Evolutionary conservation across 768 basidiomycete species (phyloP).

Genomic region (Russula dissimulans): DNA sequence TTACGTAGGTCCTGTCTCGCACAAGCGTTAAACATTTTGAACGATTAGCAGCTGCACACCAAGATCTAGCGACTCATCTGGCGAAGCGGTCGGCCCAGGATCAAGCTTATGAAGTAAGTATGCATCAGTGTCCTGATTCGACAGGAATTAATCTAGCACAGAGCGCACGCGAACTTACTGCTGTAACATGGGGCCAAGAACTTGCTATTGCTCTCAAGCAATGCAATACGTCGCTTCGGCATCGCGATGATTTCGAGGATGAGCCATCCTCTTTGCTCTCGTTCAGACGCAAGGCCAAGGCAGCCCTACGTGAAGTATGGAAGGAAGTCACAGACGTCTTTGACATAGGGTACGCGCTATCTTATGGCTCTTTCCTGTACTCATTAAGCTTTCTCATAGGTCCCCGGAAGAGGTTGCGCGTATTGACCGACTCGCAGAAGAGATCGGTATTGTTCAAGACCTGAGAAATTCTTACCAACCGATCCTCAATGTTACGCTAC

Average conservation of each 20-base stretch:
- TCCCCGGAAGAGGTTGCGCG: conserved; percentile 62
- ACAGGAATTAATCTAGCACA: conserved; percentile 25
- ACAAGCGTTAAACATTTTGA: conserved; percentile 45
- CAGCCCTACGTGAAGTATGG: conserved; percentile 66
- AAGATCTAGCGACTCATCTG: conserved; percentile 58
- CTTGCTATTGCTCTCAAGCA: conserved; percentile 60
- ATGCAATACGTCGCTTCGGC: conserved; percentile 41
- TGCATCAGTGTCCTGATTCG: not conserved
- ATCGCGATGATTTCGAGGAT: conserved; percentile 27
- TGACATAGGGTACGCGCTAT: conserved; percentile 55
- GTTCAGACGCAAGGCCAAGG: conserved; percentile 52
- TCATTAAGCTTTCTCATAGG: conserved; percentile 27
- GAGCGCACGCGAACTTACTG: conserved; percentile 79
- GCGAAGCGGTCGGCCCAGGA: conserved; percentile 66
- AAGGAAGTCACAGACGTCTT: conserved; percentile 68
- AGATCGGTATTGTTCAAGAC: conserved; percentile 67
- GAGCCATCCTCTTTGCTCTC: conserved; percentile 30
- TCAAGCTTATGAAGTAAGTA: conserved; percentile 67
- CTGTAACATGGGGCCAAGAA: conserved; percentile 76
- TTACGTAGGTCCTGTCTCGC: conserved; percentile 42
- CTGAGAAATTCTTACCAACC: conserved; percentile 77
- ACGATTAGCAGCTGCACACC: conserved; percentile 50
- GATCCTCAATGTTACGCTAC: conserved; percentile 69
- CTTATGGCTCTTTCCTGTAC: not conserved
- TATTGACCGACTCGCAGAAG: conserved; percentile 62